Percentiles rank a stretch among this genome's conserved stretches.
These are phyloP conservation scores for Saturnispora ahearnii DNA, from an alignment of 805 yeast genomes.

Conservation along the genomic window DNA sequence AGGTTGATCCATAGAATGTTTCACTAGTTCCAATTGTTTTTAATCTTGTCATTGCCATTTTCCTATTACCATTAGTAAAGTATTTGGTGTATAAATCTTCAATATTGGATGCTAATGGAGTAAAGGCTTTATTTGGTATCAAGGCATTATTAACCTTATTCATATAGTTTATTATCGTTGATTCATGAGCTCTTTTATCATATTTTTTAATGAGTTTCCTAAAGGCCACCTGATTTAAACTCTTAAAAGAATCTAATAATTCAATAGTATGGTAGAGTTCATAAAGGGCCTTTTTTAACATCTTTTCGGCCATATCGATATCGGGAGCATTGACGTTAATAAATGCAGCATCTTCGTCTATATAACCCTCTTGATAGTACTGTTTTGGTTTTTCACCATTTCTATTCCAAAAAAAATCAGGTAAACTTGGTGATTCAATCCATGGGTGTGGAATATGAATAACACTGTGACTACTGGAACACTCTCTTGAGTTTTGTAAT, in stretches of 20 bases:
- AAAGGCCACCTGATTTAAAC: slow-evolving; percentile 77
- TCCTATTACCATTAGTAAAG: slow-evolving; percentile 64
- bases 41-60: slow-evolving; percentile 61
- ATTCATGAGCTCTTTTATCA: slow-evolving; percentile 58
- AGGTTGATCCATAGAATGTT: slow-evolving; percentile 39
- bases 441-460: slow-evolving; percentile 2
- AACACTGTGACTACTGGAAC: background rate
- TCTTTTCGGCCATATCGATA: slow-evolving; percentile 44
- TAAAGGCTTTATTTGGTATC: background rate
- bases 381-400: slow-evolving; percentile 24
- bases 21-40: slow-evolving; percentile 35
- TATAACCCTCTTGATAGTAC: slow-evolving; percentile 25
- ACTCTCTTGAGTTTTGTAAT: slow-evolving; percentile 26
- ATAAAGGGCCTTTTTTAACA: slow-evolving; percentile 55
- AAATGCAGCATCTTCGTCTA: slow-evolving; percentile 14
- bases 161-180: slow-evolving; percentile 40
- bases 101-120: slow-evolving; percentile 21
- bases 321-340: slow-evolving; percentile 8
- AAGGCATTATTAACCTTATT: slow-evolving; percentile 44
- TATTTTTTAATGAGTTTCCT: slow-evolving; percentile 84
- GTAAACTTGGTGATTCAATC: slow-evolving; percentile 29
- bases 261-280: slow-evolving; percentile 70
- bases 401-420: slow-evolving; percentile 28
- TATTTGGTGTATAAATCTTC: slow-evolving; percentile 59
- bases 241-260: slow-evolving; percentile 57